Evolutionary conservation across 495 filamentous ascomycete genomes (phyloP).

Genomic region (Penicillium cosmopolitanum): DNA sequence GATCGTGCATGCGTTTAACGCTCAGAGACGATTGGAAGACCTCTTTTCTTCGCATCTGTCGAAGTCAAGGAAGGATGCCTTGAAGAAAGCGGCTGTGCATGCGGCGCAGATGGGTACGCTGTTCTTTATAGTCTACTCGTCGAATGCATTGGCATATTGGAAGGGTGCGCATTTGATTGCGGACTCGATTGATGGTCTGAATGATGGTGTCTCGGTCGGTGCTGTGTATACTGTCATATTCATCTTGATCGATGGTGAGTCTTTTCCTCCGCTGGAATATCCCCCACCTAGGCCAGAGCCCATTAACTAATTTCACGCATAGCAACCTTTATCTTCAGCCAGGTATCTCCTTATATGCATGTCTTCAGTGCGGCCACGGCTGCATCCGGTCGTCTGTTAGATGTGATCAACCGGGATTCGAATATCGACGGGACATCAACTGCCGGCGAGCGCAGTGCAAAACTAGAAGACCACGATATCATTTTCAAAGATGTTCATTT

Average conservation of each 20-base stretch:
- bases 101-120: constrained; percentile 61
- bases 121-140: constrained; percentile 65
- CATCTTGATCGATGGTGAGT: constrained; percentile 55
- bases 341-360: constrained; percentile 63
- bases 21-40: constrained; percentile 47
- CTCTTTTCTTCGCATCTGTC: constrained; percentile 44
- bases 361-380: constrained; percentile 58
- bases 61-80: constrained; percentile 44
- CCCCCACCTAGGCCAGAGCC: not conserved
- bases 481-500: constrained; percentile 72
- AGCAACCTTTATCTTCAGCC: constrained; percentile 61
- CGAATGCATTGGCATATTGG: constrained; percentile 68
- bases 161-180: constrained; percentile 59
- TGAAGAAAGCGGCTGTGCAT: constrained; percentile 58
- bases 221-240: constrained; percentile 67
- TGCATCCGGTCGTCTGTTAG: constrained; percentile 49
- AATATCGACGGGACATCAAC: constrained; percentile 48
- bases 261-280: too few relatives aligned
- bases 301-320: not conserved
- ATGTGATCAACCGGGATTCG: constrained; percentile 53
- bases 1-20: constrained; percentile 51
- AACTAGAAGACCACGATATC: not conserved
- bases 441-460: constrained; percentile 15
- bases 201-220: constrained; percentile 48
- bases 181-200: constrained; percentile 40